Percentiles rank a stretch among this genome's conserved stretches.
Conservation (phyloP, 2,329 filamentous ascomycete genomes). For the Alternaria brassicae region DNA sequence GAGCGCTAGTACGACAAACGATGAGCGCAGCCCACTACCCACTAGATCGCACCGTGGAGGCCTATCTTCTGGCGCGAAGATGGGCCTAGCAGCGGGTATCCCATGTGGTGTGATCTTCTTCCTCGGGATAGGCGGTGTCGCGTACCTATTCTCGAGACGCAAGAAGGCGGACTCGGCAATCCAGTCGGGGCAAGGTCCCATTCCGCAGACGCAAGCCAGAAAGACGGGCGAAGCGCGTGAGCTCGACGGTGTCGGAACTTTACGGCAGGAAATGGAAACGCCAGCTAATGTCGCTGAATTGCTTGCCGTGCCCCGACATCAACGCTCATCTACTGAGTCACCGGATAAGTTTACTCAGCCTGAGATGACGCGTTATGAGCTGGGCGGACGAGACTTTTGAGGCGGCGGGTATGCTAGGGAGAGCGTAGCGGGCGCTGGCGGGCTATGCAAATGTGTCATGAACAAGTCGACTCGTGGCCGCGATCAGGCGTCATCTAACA, state of each 20-base stretch:
- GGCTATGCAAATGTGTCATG: not conserved
- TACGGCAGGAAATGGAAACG: not conserved
- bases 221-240: not conserved
- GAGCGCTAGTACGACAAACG: not conserved
- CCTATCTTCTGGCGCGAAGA: not conserved
- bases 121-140: not conserved
- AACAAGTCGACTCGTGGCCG: not conserved
- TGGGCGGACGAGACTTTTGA: not conserved
- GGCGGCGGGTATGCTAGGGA: not conserved
- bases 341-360: not conserved
- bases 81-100: not conserved
- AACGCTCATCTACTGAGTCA: too few relatives aligned
- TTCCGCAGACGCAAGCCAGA: not conserved
- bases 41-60: not conserved
- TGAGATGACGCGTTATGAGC: not conserved
- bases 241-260: not conserved
- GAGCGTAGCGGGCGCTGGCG: too few relatives aligned
- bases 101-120: constrained; percentile 1
- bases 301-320: too few relatives aligned
- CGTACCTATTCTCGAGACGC: not conserved
- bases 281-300: not conserved
- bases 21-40: not conserved
- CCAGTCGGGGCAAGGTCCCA: not conserved
- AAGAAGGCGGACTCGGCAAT: too few relatives aligned
- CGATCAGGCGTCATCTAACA: not conserved